Percentiles rank a stretch among this genome's conserved stretches.
Evolutionary conservation across 106 monocot genomes (phyloP).

Genomic region (Iris macrosiphon): DNA sequence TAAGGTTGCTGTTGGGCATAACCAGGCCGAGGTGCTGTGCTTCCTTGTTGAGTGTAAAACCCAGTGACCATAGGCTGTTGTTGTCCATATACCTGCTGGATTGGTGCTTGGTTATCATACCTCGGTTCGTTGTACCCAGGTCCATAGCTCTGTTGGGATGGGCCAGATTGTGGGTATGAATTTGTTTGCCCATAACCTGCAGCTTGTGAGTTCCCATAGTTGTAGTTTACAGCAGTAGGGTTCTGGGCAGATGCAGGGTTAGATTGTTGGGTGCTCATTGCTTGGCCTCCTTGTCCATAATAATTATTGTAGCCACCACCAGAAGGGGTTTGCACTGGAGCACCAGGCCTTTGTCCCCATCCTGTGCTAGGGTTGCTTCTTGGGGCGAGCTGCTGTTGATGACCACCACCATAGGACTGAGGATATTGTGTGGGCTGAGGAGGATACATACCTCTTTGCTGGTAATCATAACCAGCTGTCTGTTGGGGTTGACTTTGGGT

Average conservation of each 20-base stretch:
- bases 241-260: conserved; percentile 12
- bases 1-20: conserved; percentile 38
- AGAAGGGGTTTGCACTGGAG: conserved; percentile 27
- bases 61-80: conserved; percentile 32
- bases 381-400: conserved; percentile 24
- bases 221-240: conserved; percentile 30
- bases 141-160: conserved; percentile 46
- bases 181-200: conserved; percentile 48
- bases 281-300: conserved; percentile 49
- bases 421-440: conserved; percentile 34
- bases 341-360: conserved; percentile 51
- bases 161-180: conserved; percentile 40
- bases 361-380: conserved; percentile 22
- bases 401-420: conserved; percentile 25
- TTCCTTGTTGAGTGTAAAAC: conserved; percentile 31
- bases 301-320: conserved; percentile 64
- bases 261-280: conserved; percentile 23
- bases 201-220: conserved; percentile 46
- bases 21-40: conserved; percentile 8
- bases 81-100: conserved; percentile 46
- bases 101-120: conserved; percentile 38
- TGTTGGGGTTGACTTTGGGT: conserved; percentile 15
- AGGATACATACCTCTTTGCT: conserved; percentile 48
- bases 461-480: conserved; percentile 35
- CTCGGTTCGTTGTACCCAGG: conserved; percentile 50